Evolutionary conservation across 805 yeast genomes (phyloP), one percentile per base, ranked within the genome.

Genomic region (Candida insectorum): DNA sequence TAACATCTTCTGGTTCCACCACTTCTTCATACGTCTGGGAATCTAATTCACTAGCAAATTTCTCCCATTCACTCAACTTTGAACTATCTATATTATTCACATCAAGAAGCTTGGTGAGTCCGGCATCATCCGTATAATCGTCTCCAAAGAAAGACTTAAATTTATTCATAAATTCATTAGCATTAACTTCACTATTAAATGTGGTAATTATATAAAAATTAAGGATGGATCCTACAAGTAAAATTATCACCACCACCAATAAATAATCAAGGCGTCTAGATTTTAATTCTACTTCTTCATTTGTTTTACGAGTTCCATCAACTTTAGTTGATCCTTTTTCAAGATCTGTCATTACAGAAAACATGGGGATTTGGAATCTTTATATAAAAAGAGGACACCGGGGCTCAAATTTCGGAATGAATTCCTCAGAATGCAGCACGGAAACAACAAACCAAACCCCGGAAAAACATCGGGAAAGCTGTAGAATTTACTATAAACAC

Each of bases 51-150:
- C 20, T 26, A 12, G 28, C 24, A 11, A 42, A 36, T 31, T 36
- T 42, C 17, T 35, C 33, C 43, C 46, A 39, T 23, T 42, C 46
- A 20, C 28, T 35, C 20, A 28, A 11, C 24, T 33, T 37, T 14
- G 30, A 27, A 11, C 10, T 25, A 13, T 26, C 31, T 16, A 41
- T 38, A 21, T 31, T 36, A 12, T 39, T 37, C 17, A 41, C 35
- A 24, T 38, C 25, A 16, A 41, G 28, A 11, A 41, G 26, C 6
- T 26, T 25, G 28, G 30, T 26, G 4, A 35, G 22, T 7, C 15
- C 12, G 12, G 6, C 22, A 27, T 17, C 22, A 17, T 8, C 12
- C 10, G 16, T 15, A 6, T 10, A 14, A 12, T 10, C 6, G 12
- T n/a, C 12, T 5, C 12, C 22, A 6, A 10, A 16, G 10, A 17